phyloP scores from a whole-genome alignment of 331 rosid genomes.

The Erythrophleum ivorense region DNA sequence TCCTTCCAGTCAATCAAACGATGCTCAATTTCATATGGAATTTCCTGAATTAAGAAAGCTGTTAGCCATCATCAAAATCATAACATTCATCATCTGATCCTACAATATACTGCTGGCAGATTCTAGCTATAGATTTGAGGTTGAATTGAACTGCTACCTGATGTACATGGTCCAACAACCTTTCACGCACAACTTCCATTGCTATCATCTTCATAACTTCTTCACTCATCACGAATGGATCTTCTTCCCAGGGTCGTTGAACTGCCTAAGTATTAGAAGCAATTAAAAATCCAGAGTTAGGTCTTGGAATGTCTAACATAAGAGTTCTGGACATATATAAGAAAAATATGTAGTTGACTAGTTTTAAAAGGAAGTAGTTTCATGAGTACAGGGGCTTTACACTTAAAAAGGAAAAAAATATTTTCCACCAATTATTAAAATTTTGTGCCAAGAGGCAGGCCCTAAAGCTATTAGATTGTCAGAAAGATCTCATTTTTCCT shows the following conservation, averaged over 20 bases:
- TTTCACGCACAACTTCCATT: slow-evolving; percentile 93
- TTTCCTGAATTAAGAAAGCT: slow-evolving; percentile 65
- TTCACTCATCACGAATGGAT: slow-evolving; percentile 80
- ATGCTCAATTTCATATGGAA: slow-evolving; percentile 85
- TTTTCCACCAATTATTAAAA: background rate
- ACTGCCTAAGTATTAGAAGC: slow-evolving; percentile 72
- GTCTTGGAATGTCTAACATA: slow-evolving; percentile 12
- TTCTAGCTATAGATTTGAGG: slow-evolving; percentile 15
- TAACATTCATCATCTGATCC: slow-evolving; percentile 24
- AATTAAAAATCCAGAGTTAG: slow-evolving; percentile 40
- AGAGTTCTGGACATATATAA: slow-evolving; percentile 13
- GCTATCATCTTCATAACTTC: slow-evolving; percentile 92
- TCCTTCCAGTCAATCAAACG: slow-evolving; percentile 92
- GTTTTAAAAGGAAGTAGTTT: slow-evolving; percentile 14
- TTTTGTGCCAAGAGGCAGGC: background rate
- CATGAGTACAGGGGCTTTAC: background rate
- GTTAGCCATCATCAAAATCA: slow-evolving; percentile 34
- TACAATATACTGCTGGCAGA: slow-evolving; percentile 1
- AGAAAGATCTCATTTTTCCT: background rate
- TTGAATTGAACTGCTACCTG: slow-evolving; percentile 63
- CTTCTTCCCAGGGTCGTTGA: slow-evolving; percentile 92
- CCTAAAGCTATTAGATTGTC: slow-evolving; percentile 7
- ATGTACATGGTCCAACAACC: slow-evolving; percentile 88
- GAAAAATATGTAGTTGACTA: background rate
- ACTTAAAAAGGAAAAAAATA: background rate